A percentile compares a stretch with the other conserved stretches of the same genome.
Evolutionary conservation across 2,329 filamentous ascomycete species (phyloP).

Genomic region (Sporothrix euskadiensis): DNA sequence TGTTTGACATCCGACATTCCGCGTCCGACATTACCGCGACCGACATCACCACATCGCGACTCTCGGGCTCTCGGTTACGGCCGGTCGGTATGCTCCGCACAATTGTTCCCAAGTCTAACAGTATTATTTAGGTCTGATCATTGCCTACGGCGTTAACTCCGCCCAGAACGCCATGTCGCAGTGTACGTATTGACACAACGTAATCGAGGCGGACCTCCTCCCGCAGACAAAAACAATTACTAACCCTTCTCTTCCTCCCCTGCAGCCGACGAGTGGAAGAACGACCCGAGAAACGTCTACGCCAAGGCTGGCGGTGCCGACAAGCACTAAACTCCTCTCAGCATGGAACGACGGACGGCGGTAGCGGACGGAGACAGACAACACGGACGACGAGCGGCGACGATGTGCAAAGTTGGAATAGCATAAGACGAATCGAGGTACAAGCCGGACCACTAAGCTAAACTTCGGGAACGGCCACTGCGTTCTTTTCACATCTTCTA

Average conservation of each 20-base stretch:
- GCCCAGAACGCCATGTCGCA: constrained; percentile 73
- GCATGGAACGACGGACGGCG: not conserved
- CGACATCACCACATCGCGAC: not conserved
- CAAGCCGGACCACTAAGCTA: not conserved
- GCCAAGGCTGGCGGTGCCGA: constrained; percentile 42
- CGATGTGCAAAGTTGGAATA: constrained; percentile 15
- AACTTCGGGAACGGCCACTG: not conserved
- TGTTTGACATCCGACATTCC: not conserved
- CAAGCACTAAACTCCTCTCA: constrained; percentile 33
- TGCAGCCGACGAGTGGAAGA: constrained; percentile 89
- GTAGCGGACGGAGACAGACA: not conserved
- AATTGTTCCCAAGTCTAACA: not conserved
- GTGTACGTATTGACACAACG: constrained; percentile 56
- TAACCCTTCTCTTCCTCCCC: constrained; percentile 17
- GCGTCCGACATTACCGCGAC: not conserved
- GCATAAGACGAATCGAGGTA: not conserved
- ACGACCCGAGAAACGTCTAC: constrained; percentile 87
- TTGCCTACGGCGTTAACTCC: constrained; percentile 90
- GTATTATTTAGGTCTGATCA: constrained; percentile 66
- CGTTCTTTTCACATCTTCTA: not conserved
- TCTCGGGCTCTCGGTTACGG: not conserved
- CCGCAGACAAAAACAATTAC: not conserved
- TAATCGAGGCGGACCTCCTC: not conserved
- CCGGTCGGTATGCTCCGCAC: not conserved
- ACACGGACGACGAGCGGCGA: not conserved